Evolutionary conservation across 2,329 filamentous ascomycete species (phyloP), one percentile per base, ranked within the genome.

Genomic region (Penicillium sp.): DNA sequence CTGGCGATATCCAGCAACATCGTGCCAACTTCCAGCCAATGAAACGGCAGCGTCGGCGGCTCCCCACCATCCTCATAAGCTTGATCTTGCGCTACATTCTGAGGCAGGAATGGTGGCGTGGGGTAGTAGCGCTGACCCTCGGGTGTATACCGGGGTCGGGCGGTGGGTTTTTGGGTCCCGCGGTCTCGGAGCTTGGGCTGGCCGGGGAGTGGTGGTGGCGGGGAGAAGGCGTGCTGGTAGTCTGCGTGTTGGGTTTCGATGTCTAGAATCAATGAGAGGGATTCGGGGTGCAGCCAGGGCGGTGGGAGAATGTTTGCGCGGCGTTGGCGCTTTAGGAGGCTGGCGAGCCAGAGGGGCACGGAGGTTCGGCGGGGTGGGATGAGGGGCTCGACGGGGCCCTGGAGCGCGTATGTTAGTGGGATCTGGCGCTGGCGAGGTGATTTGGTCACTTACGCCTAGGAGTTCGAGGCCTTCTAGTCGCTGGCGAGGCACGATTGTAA

Each of bases 291-390:
- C 7, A 99, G 87, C 95, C 95, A 99, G 17, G 92, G 85, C 8
- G 95, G 95, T 0, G 95, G 90, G 4, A 95, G 83, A 67, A 99
- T 97, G 80, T 97, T 97, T 70, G 93, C 93, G 71, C 95, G 90
- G 58, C 91, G 88, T 79, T 99, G 95, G 66, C 93, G 92, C 79
- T 98, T 98, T 58, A 99, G 88, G 26, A 98, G 88, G 17, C 98
- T 85, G 2, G 95, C 95, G 17, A 99, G 90, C 95, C 95, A 99
- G 62, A 99, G 87, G 0, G 95, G 94, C 0, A 98, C 77, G 46
- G 90, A 83, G 67, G 88, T 86, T 70, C 93, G 88, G 73, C 93
- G 89, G 0, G 94, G 94, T 2, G 95, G 95, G 29, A 88, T 87
- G 46, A 99, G 86, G 26, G 86, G 78, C 59, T 89, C 88, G 41